These are phyloP conservation scores for Spathaspora sp. DNA, from an alignment of 1,139 yeast species.

Conservation along the genomic window DNA sequence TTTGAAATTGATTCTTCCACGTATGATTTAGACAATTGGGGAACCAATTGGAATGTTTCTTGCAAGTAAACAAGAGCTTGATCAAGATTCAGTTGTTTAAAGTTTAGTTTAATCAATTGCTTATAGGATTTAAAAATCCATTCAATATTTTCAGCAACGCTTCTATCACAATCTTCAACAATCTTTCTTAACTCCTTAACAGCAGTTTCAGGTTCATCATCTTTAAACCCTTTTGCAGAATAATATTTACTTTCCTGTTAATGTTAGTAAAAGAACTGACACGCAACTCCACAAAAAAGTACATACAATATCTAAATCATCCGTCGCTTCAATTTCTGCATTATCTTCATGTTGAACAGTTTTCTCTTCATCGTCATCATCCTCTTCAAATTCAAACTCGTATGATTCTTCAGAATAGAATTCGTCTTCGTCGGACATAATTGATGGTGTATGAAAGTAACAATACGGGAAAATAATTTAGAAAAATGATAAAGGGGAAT, in stretches of 20 bases:
- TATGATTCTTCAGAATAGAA: conserved; percentile 63
- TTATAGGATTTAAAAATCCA: conserved; percentile 64
- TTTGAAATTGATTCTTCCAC: conserved; percentile 63
- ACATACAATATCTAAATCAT: conserved; percentile 61
- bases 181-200: conserved; percentile 41
- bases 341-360: conserved; percentile 21
- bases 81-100: conserved; percentile 30
- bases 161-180: conserved; percentile 18
- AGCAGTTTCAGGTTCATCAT: conserved; percentile 54
- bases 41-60: conserved; percentile 23
- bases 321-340: conserved; percentile 12
- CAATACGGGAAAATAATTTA: neutral
- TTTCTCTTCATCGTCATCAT: conserved; percentile 41
- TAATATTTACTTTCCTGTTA: conserved; percentile 55
- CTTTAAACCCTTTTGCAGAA: conserved; percentile 61
- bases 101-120: conserved; percentile 60
- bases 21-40: conserved; percentile 42
- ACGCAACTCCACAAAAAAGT: conserved; percentile 17
- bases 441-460: neutral
- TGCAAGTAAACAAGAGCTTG: conserved; percentile 33
- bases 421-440: conserved; percentile 58
- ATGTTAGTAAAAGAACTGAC: conserved; percentile 19
- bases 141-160: conserved; percentile 21
- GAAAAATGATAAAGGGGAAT: neutral
- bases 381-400: conserved; percentile 66